Evolutionary conservation across 169 alveolate species (phyloP).

Genomic region (Amoebophrya sp.): DNA sequence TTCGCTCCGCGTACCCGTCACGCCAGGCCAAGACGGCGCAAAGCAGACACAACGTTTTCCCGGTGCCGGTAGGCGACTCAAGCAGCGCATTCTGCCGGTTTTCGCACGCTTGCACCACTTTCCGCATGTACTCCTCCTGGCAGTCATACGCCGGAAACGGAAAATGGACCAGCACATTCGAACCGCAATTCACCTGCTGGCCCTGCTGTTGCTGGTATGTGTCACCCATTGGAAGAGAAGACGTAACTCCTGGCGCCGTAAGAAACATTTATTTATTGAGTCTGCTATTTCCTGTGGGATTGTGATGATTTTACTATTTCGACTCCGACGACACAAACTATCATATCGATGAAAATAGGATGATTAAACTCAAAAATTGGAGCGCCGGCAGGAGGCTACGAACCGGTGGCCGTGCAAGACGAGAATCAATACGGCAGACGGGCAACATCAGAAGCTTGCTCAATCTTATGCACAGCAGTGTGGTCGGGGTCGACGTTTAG

Average conservation of each 20-base stretch:
- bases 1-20: not conserved
- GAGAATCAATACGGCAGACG: no score
- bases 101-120: not conserved
- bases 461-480: no score
- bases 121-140: constrained; percentile 18
- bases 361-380: no score
- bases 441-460: no score
- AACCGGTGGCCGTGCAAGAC: no score
- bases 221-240: not conserved
- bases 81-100: constrained; percentile 70
- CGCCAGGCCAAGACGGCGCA: constrained; percentile 74
- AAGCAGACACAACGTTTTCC: constrained; percentile 77
- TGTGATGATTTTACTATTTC: not conserved
- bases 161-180: not conserved
- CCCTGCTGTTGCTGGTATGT: not conserved
- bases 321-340: not conserved
- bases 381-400: no score
- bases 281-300: not conserved
- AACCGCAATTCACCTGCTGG: not conserved
- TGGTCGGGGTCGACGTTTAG: no score
- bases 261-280: not conserved
- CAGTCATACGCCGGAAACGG: not conserved
- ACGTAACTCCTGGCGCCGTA: no score
- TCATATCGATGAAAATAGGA: not conserved
- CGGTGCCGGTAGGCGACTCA: constrained; percentile 96